Base-by-base conservation (phyloP, 2,329 filamentous ascomycete genomes). In the Scedosporium minutisporum region DNA sequence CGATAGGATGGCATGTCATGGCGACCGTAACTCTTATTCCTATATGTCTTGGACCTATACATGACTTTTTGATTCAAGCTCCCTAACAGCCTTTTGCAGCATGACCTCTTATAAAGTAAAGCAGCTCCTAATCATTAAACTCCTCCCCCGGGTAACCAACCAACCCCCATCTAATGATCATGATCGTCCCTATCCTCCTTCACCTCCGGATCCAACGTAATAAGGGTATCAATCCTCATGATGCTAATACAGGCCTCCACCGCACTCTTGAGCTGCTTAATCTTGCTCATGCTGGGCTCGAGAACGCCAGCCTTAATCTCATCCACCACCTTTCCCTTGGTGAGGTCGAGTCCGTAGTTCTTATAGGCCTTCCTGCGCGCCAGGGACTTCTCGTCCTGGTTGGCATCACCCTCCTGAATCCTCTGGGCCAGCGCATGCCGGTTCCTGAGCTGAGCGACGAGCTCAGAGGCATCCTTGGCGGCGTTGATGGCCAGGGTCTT, bases 181-280 rank as follows among this genome's bases (percentile, higher is more conserved):
- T 96, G 91, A 63, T 91, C 92, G 71, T 95, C 90, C 77, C 96
- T 89, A 68, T 85, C 85, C 71, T 87, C 84, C 48, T 79, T 81
- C 80, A 88, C 84, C 80, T 97, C 92, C 18, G 93, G 93, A 81
- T 99, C 95, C 76, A 99, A 80, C 82, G 96, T 96, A 79, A 99
- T 97, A 77, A 99, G 82, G 67, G 95, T 97, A 80, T 99, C 95
- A 74, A 99, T 99, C 71, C 95, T 86, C 95, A 99, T 97, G 75
- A 99, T 97, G 72, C 92, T 90, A 76, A 99, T 96, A 77, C 95
- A 97, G 62, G 95, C 95, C 80, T 99, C 95, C 59, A 99, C 95
- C 29, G 95, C 95, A 77, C 90, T 96, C 88, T 99, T 99, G 72
- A 99, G 82, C 82, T 97, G 95, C 77, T 93, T 89, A 68, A 99